These are phyloP conservation scores for Fusarium circinatum DNA, from an alignment of 2,329 filamentous ascomycete genomes.

Conservation along the genomic window DNA sequence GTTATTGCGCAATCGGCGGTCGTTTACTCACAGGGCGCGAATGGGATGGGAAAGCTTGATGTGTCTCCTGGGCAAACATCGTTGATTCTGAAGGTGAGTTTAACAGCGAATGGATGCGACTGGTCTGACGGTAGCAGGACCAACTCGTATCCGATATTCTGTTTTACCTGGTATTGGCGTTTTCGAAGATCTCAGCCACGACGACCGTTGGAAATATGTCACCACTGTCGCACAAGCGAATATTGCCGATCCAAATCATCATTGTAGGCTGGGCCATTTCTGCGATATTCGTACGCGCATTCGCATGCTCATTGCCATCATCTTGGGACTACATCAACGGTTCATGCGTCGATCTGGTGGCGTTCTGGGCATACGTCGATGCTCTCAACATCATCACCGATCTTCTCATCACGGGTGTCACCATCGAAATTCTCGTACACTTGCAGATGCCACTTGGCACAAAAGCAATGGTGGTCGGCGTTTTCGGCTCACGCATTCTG, in stretches of 20 bases:
- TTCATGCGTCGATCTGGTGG: conserved; percentile 1
- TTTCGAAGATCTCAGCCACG: conserved; percentile 12
- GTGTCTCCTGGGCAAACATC: not conserved
- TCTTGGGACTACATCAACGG: conserved; percentile 10
- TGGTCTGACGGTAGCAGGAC: not conserved
- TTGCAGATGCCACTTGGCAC: conserved; percentile 8
- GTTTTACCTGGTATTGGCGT: not conserved
- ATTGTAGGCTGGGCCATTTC: conserved; percentile 1
- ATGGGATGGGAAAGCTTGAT: conserved; percentile 5
- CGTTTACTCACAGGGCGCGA: not conserved
- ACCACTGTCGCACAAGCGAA: not conserved
- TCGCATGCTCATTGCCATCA: not conserved
- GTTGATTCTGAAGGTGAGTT: not conserved
- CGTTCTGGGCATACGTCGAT: conserved; percentile 8
- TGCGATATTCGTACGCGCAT: not conserved
- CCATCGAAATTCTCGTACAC: not conserved
- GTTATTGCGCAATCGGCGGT: not conserved
- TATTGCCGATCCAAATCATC: not conserved
- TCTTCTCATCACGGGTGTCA: not conserved
- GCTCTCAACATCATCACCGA: not conserved
- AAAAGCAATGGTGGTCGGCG: conserved; percentile 3
- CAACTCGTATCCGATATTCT: conserved; percentile 7
- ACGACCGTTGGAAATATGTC: conserved; percentile 8
- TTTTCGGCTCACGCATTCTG: conserved; percentile 11
- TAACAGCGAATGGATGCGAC: rapidly evolving